phyloP scores from a whole-genome alignment of 805 yeast genomes.

The Zygosaccharomyces bailii region DNA sequence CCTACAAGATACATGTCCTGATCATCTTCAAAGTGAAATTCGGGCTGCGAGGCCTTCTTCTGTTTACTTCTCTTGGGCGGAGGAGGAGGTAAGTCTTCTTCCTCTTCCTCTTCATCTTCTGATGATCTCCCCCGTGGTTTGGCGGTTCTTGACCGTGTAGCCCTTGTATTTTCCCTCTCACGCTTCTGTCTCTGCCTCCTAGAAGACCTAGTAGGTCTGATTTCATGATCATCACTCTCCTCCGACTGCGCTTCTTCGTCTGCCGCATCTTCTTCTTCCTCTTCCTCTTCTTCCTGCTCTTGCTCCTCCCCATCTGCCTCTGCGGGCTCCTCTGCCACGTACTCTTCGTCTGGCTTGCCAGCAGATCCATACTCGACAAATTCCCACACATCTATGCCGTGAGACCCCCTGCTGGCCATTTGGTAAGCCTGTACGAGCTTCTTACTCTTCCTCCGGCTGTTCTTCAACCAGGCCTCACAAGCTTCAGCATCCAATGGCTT shows the following conservation, averaged over 20 bases:
- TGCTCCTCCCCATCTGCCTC: constrained; percentile 34
- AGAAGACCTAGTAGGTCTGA: constrained; percentile 10
- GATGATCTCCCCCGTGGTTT: constrained; percentile 10
- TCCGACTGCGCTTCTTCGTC: constrained; percentile 25
- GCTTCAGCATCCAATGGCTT: constrained; percentile 21
- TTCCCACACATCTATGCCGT: constrained; percentile 33
- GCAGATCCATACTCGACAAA: constrained; percentile 36
- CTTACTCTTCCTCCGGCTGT: constrained; percentile 48
- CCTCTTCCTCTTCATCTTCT: constrained; percentile 18
- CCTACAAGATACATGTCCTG: constrained; percentile 35
- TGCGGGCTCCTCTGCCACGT: constrained; percentile 31
- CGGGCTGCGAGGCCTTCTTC: constrained; percentile 12
- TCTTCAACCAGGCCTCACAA: constrained; percentile 26
- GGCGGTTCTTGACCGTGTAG: constrained; percentile 18
- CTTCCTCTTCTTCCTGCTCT: constrained; percentile 12
- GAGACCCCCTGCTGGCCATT: constrained; percentile 45
- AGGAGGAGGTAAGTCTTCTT: constrained; percentile 16
- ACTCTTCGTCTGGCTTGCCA: constrained; percentile 33
- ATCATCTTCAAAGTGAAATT: constrained; percentile 33
- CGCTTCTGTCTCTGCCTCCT: constrained; percentile 20
- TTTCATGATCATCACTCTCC: constrained; percentile 21
- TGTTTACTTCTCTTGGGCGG: constrained; percentile 22
- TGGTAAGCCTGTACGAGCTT: constrained; percentile 46
- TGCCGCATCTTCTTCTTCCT: constrained; percentile 31
- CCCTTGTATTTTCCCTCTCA: constrained; percentile 25